These are phyloP conservation scores for Venturiaceae sp. DNA, from an alignment of 2,329 filamentous ascomycete genomes.

Conservation along the genomic window DNA sequence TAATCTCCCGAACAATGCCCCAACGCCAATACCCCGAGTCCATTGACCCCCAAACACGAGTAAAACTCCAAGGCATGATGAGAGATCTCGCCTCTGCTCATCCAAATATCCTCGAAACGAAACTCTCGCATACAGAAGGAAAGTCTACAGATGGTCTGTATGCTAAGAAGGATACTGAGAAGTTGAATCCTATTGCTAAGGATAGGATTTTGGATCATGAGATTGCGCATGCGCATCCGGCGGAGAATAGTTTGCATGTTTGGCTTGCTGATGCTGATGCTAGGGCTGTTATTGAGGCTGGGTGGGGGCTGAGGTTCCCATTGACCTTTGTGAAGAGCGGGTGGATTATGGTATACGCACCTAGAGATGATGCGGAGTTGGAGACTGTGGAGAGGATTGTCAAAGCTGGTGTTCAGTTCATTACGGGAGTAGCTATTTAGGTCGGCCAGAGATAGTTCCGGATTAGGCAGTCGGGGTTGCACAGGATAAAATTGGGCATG, in stretches of 20 bases:
- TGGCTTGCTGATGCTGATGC: conserved; percentile 43
- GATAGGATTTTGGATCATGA: conserved; percentile 6
- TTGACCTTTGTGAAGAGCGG: conserved; percentile 63
- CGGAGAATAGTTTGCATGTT: conserved; percentile 7
- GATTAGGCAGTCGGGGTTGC: background rate
- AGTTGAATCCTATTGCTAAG: conserved; percentile 2
- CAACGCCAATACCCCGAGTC: conserved; percentile 3
- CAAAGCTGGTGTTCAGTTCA: conserved; percentile 64
- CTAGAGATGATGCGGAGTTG: conserved; percentile 58
- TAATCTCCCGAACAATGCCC: background rate
- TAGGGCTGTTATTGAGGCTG: conserved; percentile 57
- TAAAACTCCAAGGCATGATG: conserved; percentile 1
- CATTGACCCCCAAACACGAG: background rate
- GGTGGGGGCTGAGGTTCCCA: conserved; percentile 65
- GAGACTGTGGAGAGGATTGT: conserved; percentile 59
- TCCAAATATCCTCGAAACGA: background rate
- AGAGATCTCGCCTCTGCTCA: background rate
- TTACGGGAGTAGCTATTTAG: conserved; percentile 17
- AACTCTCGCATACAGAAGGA: conserved; percentile 4
- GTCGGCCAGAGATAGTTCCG: background rate
- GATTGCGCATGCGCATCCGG: conserved; percentile 7
- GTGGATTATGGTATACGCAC: conserved; percentile 78
- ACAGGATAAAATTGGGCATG: background rate
- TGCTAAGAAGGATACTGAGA: background rate
- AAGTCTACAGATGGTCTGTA: conserved; percentile 3